phyloP scores from a whole-genome alignment of 192 early-diverging fungal species.

The Backusella parvicylindrica region DNA sequence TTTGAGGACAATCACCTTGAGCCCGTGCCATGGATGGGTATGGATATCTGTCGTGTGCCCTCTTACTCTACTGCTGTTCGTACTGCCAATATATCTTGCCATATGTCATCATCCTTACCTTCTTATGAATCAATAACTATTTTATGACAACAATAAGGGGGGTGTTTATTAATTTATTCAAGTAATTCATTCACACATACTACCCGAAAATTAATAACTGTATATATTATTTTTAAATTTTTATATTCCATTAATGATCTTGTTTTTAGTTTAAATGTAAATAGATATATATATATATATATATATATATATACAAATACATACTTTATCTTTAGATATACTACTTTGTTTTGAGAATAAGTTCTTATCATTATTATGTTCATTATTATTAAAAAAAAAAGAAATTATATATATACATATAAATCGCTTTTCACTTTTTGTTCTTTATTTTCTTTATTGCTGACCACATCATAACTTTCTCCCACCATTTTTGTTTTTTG shows the following conservation, averaged over 20 bases:
- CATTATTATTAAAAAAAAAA: background rate
- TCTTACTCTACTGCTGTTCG: conserved; percentile 28
- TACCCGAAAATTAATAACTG: background rate
- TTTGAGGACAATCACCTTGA: background rate
- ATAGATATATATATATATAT: background rate
- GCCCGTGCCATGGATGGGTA: conserved; percentile 7
- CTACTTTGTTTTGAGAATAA: background rate
- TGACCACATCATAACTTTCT: background rate
- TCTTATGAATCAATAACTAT: conserved; percentile 22
- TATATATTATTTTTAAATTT: background rate
- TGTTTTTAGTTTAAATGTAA: background rate
- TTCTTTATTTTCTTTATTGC: background rate
- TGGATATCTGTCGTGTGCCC: conserved; percentile 25
- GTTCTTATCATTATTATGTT: background rate
- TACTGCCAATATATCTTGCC: conserved; percentile 11
- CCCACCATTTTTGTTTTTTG: background rate
- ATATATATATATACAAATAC: background rate
- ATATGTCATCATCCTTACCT: conserved; percentile 3
- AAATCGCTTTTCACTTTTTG: background rate
- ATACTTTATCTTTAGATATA: background rate
- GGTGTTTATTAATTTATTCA: background rate
- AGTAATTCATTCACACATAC: background rate
- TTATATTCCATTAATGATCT: background rate
- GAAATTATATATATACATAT: background rate
- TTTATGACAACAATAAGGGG: background rate